Evolutionary conservation across 768 basidiomycete species (phyloP).

Genomic region (Boletus tomentosulus): DNA sequence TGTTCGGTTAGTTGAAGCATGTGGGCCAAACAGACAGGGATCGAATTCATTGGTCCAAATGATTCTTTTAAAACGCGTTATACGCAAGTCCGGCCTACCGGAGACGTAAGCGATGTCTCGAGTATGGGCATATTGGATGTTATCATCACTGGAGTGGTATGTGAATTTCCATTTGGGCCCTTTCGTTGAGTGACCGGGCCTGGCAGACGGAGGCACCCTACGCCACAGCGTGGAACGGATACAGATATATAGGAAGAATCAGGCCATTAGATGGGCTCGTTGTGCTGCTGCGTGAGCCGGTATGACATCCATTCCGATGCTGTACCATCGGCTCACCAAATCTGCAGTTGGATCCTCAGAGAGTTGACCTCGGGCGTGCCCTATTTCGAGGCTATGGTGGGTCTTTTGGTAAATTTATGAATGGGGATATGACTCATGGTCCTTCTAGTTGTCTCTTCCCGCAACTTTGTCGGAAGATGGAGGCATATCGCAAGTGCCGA

Average conservation of each 20-base stretch:
- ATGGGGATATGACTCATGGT: conserved; percentile 7
- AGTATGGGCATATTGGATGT: conserved; percentile 37
- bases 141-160: conserved; percentile 50
- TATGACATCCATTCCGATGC: conserved; percentile 23
- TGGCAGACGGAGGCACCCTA: conserved; percentile 44
- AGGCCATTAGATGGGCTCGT: conserved; percentile 58
- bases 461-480: conserved; percentile 51
- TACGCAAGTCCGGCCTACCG: conserved; percentile 25
- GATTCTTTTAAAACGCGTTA: conserved; percentile 39
- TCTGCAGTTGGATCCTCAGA: conserved; percentile 21
- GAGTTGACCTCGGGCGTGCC: conserved; percentile 32
- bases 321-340: conserved; percentile 2
- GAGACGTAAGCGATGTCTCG: conserved; percentile 12
- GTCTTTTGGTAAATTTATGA: neutral
- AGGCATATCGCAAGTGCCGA: conserved; percentile 32
- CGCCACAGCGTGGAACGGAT: conserved; percentile 53
- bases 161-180: conserved; percentile 12
- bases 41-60: conserved; percentile 30
- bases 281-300: conserved; percentile 49
- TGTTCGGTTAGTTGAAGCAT: neutral
- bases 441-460: conserved; percentile 42
- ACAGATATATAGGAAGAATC: conserved; percentile 53
- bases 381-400: conserved; percentile 50
- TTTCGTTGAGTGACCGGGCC: neutral
- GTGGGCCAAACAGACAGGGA: conserved; percentile 19